Conservation (phyloP, 768 basidiomycete genomes). For the Erythrobasidium yunnanense region DNA sequence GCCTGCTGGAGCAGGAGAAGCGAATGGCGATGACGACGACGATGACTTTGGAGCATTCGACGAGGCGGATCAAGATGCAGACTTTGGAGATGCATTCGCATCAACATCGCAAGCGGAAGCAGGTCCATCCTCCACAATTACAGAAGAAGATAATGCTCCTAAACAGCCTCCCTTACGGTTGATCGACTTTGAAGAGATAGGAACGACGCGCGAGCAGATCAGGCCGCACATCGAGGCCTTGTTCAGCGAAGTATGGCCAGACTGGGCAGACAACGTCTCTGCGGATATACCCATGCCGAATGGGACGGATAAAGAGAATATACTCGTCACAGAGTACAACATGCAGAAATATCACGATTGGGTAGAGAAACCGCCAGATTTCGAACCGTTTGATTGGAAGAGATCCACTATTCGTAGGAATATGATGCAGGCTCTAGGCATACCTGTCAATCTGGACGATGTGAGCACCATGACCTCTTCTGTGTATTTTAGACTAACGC, state of each 20-base stretch:
- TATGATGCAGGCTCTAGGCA: background rate
- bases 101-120: background rate
- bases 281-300: background rate
- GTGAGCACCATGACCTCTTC: background rate
- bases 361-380: background rate
- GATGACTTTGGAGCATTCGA: constrained; percentile 27
- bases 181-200: background rate
- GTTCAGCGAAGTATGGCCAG: background rate
- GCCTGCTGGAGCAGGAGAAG: background rate
- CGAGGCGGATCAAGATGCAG: background rate
- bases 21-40: constrained; percentile 5
- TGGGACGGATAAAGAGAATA: background rate
- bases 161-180: background rate
- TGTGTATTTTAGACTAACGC: background rate
- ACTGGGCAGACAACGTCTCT: background rate
- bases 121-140: background rate
- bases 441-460: constrained; percentile 28
- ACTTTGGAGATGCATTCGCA: background rate
- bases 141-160: background rate
- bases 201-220: background rate
- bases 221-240: background rate
- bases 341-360: background rate
- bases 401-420: background rate
- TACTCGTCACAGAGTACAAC: background rate
- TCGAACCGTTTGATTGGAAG: constrained; percentile 23